Base-by-base conservation (phyloP, 2,329 filamentous ascomycete genomes). In the Pseudopithomyces maydicus region DNA sequence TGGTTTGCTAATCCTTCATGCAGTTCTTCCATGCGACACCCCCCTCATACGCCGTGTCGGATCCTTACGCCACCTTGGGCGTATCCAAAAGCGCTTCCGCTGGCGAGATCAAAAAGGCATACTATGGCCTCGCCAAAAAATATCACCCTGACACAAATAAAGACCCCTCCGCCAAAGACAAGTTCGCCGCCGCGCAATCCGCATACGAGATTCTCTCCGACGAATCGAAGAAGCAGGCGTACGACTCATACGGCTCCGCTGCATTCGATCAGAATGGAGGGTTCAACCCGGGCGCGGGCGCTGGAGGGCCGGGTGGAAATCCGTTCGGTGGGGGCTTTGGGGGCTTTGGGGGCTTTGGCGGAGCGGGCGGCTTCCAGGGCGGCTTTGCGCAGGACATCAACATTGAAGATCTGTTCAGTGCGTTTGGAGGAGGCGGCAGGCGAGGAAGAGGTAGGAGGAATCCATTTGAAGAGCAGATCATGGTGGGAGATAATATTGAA, bases 121-220 rank as follows among this genome's bases (percentile, higher is more conserved):
- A 99, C 81, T 99, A 99, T 74, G 91, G 93, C 49, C 82, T 98
- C 57, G 95, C 95, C 19, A 99, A 99, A 79, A 99, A 98, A 73
- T 99, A 87, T 74, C 95, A 99, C 71, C 95, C 95, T 8, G 95
- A 99, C 75, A 98, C 95, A 35, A 99, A 98, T 82, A 98, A 98
- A 77, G 95, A 98, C 67, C 77, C 91, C 2, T 84, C 82, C n/a
- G 93, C 95, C 35, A 98, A 98, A 75, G 95, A 98, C 69, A 94
- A 90, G 70, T 99, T 99, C 70, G 85, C 89, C 62, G 94, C 97
- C 67, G 91, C 96, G 53, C 95, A 99, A 77, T 86, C 90, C 32
- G 92, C 95, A 22, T 99, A 99, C 78, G 95, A 99, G 77, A 83
- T 97, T 41, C 82, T 99, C 7, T 96, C 92, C 45, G 95, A 99